Evolutionary conservation across 345 rosid species (phyloP), one percentile per base, ranked within the genome.

Genomic region (Heritiera littoralis): DNA sequence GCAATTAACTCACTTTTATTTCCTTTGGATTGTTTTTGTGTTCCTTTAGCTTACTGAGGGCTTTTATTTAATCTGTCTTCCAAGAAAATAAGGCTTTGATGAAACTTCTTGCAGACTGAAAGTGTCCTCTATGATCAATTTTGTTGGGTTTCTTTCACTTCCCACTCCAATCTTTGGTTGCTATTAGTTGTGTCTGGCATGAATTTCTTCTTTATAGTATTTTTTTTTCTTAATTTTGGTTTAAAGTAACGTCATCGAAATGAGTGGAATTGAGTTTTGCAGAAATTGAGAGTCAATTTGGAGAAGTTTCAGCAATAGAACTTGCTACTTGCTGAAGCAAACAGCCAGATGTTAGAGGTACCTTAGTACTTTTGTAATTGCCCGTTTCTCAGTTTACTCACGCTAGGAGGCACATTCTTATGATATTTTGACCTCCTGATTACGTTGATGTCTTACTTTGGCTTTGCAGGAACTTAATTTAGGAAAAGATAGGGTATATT

Each of bases 281-380:
- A 89, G 82, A 89, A 90, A 64, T 65, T 85, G 79, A 88, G 86
- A 86, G 82, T 83, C 81, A 75, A 79, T 82, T 82, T 85, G 70
- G 93, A 87, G 86, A 87, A 86, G 78, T 17, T 88, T 79, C 91
- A 89, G 79, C 90, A 84, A 77, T 90, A 90, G 86, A 93, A 93
- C 83, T 76, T 78, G 81, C 88, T 84, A 69, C 90, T 93, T 80
- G 92, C 94, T 32, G 89, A 86, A 80, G 77, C 86, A 70, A 89
- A 93, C 85, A 85, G 84, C 78, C 89, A 83, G 85, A 84, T 89
- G 81, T 77, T 91, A 82, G 89, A 72, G 88, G 98, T 91, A 88
- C 38, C 9, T 81, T 77, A 78, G 41, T 63, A 60, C n/a, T 12
- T 45, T 52, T 51, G 38, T 49, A 18, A 51, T 80, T 68, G 38